Evolutionary conservation across 2,329 filamentous ascomycete genomes (phyloP), one percentile per base, ranked within the genome.

Genomic region (Tolypocladium ovalisporum): DNA sequence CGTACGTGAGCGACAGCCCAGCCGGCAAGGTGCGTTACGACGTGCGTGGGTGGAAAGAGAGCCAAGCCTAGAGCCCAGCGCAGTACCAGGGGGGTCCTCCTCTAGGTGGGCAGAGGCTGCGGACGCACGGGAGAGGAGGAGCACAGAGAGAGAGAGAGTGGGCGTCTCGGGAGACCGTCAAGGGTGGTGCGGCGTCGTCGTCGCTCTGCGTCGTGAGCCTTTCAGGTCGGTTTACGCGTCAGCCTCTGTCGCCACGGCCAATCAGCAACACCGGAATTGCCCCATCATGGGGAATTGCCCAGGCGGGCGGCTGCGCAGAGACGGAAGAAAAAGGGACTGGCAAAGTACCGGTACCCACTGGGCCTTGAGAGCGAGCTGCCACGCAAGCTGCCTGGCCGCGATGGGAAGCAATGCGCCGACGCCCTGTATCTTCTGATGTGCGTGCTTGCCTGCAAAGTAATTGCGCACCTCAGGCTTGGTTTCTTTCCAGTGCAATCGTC

Each of bases 161-260:
- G 56, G 34, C 54, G 57, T 56, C 51, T 56, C 49, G 53, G 53
- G 52, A 29, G 35, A 24, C 27, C 27, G 51, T 54, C 54, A 54
- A 55, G 32, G 52, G 56, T 52, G 56, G n/a, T n/a, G n/a, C n/a
- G n/a, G n/a, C n/a, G n/a, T n/a, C n/a, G n/a, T n/a, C n/a, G n/a
- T n/a, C n/a, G n/a, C n/a, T n/a, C n/a, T 51, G 55, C 57, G 34
- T 34, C 52, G 17, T 55, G 44, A n/a, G 63, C 40, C 40, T 27
- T 27, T 32, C 29, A 67, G 65, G 65, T 63, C 65, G 69, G 68
- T 70, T 70, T 71, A 71, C 70, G 70, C 70, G 70, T 72, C 70
- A 72, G 70, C 70, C 64, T 61, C 60, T 62, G 58, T 54, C 57
- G 24, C 55, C 52, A 59, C 61, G 58, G 52, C 70, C 70, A 71